Conservation (phyloP, 2,329 filamentous ascomycete genomes). For the Trichoderma semiorbis region DNA sequence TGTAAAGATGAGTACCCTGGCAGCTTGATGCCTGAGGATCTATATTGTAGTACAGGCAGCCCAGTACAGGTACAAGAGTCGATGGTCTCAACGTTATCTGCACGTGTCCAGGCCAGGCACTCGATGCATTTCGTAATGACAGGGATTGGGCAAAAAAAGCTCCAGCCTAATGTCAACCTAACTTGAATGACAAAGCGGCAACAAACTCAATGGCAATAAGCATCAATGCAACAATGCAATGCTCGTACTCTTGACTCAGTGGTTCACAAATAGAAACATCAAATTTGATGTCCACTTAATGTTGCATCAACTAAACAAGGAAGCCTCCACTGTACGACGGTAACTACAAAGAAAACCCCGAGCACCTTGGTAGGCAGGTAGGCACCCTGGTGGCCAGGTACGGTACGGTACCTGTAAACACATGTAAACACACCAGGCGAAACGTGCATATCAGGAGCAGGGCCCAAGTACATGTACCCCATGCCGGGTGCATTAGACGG, state of each 20-base stretch:
- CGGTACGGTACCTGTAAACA: neutral
- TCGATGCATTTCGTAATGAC: neutral
- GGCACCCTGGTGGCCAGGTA: neutral
- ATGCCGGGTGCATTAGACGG: neutral
- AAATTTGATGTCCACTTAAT: neutral
- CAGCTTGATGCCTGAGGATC: neutral
- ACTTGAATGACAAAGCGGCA: neutral
- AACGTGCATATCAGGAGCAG: neutral
- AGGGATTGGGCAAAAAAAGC: neutral
- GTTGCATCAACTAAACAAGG: neutral
- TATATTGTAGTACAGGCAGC: neutral
- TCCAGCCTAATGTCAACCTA: neutral
- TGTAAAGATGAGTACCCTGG: neutral
- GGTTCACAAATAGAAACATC: neutral
- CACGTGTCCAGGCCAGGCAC: neutral
- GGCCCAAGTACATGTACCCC: neutral
- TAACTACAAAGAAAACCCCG: neutral
- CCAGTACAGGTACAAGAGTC: neutral
- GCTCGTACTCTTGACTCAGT: neutral
- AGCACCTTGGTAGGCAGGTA: neutral
- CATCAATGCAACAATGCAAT: neutral
- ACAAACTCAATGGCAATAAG: neutral
- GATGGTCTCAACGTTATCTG: neutral
- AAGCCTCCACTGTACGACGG: neutral
- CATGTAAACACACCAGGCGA: neutral